Evolutionary conservation across 305 asterid species (phyloP), one percentile per base, ranked within the genome.

Genomic region (Fraxinus ornus): DNA sequence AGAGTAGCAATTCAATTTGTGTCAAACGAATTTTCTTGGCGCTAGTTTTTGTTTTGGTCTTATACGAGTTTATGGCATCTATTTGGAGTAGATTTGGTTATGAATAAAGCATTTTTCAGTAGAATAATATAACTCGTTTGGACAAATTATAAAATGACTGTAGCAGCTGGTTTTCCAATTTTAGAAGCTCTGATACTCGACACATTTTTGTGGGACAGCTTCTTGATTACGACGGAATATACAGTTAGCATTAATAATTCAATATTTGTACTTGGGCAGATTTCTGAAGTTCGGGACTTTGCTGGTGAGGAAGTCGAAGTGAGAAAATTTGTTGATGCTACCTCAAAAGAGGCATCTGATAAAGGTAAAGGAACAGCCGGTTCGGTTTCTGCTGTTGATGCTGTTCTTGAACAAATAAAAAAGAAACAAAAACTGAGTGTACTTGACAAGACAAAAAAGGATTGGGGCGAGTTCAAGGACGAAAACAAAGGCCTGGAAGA

Each of bases 401-500:
- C 93, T 22, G 87, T 94, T 83, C 91, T 95, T 80, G 99, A 95
- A 79, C 99, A 95, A 86, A 94, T 95, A 6, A 95, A 86, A 83
- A 95, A 95, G 98, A 95, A 95, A 85, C 92, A 90, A 32, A 95
- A 93, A 85, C 95, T 95, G 6, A 94, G 97, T 52, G 99, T 95
- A 33, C 97, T 95, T 26, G 99, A 95, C 73, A 95, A 95, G 92
- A 91, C 99, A 13, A 95, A 92, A 90, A 94, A 91, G 88, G 99
- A 94, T 86, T 95, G 99, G 98, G 98, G 97, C 9, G 99, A 92
- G 88, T 95, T 88, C 92, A 95, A 95, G 91, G 98, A 86, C 0
- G 98, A 93, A 47, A 90, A 91, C 66, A 91, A 76, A 89, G 99
- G 98, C 82, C 60, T 94, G 89, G 99, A 93, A 85, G 97, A 94